phyloP scores from a whole-genome alignment of 1,284 basidiomycete genomes.

The Moesziomyces aphidis region DNA sequence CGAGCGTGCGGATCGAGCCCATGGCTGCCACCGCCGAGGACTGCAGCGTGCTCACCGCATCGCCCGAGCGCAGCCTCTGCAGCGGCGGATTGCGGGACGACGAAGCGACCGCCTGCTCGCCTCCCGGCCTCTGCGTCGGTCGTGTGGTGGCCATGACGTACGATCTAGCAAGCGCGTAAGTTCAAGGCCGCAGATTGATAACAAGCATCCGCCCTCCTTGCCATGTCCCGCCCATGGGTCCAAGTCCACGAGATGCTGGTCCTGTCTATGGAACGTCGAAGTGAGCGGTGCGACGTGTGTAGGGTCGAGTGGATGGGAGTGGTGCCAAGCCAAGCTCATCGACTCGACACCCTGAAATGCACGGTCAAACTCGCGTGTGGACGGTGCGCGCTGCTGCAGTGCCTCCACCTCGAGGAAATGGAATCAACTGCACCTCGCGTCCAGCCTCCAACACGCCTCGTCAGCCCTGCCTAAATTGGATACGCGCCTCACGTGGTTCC shows the following conservation, averaged over 20 bases:
- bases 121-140: background rate
- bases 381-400: background rate
- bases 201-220: background rate
- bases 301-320: background rate
- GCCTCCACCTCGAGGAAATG: background rate
- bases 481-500: background rate
- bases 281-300: too few species aligned
- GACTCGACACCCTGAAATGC: background rate
- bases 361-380: background rate
- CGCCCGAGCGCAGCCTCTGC: conserved; percentile 10
- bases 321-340: background rate
- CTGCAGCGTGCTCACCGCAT: conserved; percentile 17
- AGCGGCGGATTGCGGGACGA: conserved; percentile 1
- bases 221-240: background rate
- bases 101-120: background rate
- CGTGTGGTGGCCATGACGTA: background rate
- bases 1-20: conserved; percentile 15
- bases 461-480: too few species aligned
- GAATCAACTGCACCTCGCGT: too few species aligned
- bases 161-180: too few species aligned
- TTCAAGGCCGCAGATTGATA: background rate
- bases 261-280: too few species aligned
- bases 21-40: conserved; percentile 34
- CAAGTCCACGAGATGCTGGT: too few species aligned
- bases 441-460: too few species aligned